A percentile compares a stretch with the other conserved stretches of the same genome.
phyloP scores from a whole-genome alignment of 345 rosid species.

The Lepidium aucheri region DNA sequence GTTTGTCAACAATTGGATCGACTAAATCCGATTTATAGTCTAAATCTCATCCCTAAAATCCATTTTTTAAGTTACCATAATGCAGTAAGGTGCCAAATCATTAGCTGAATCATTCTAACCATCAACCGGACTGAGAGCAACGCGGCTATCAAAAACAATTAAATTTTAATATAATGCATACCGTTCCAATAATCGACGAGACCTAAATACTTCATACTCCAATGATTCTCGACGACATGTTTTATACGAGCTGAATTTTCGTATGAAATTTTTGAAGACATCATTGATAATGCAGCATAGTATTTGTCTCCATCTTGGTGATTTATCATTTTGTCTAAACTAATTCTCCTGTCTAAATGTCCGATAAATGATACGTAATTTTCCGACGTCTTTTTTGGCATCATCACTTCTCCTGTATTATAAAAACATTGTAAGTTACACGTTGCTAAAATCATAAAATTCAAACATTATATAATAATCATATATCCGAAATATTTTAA shows the following conservation, averaged over 20 bases:
- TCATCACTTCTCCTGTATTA: constrained; percentile 34
- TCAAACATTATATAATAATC: no score
- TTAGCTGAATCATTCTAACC: no score
- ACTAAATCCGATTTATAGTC: no score
- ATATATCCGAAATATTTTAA: no score
- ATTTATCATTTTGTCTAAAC: constrained; percentile 35
- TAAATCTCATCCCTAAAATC: no score
- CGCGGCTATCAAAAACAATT: no score
- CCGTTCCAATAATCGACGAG: constrained; percentile 60
- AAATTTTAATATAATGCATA: constrained; percentile 16
- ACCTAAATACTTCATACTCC: constrained; percentile 73
- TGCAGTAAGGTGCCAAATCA: no score
- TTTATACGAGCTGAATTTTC: constrained; percentile 50
- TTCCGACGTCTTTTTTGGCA: constrained; percentile 39
- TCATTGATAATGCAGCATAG: constrained; percentile 43
- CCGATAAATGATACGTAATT: constrained; percentile 39
- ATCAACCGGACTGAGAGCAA: no score
- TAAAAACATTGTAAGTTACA: no score
- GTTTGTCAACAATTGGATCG: no score
- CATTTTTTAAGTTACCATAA: no score
- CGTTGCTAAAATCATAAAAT: no score
- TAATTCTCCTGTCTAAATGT: constrained; percentile 36
- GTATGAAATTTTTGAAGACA: constrained; percentile 61
- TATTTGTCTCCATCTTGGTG: constrained; percentile 36
- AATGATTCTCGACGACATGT: constrained; percentile 32